Evolutionary conservation across 2,329 filamentous ascomycete species (phyloP), one percentile per base, ranked within the genome.

Genomic region (Botrytis tulipae): DNA sequence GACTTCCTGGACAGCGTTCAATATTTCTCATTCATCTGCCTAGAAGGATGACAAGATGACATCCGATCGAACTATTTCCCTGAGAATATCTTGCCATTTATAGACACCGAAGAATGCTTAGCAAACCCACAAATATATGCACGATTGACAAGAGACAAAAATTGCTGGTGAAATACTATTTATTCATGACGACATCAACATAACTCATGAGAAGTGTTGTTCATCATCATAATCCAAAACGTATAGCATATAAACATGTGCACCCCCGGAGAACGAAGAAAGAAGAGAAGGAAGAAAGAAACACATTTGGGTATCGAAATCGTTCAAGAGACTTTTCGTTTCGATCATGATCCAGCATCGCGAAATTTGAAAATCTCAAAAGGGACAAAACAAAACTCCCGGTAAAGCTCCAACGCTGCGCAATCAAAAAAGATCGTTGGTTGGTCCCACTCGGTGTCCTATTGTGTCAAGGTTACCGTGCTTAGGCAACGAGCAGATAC

Each of bases 381-480:
- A 29, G 48, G 40, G 18, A 35, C 32, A 57, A 42, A 57, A 57
- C 48, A 68, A 42, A 68, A 68, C n/a, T 20, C n/a, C 35, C n/a
- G 35, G 57, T 22, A 42, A 57, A 42, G 25, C 10, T n/a, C 66
- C 8, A 42, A 57, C 25, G n/a, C 29, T 44, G 48, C 37, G n/a
- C 48, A 57, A 29, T 42, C 25, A 18, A 68, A 48, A 57, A 57
- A n/a, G 22, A 32, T 68, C 32, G 44, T 68, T 40, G 66, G 37
- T n/a, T 48, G 25, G 37, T 57, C 37, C 48, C 66, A 68, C 66
- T 68, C 66, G 48, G 66, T 57, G 66, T 68, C 29, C 35, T 67
- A 9, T 51, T 25, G 35, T 10, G 37, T 68, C n/a, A 32, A 68
- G 42, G 29, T 48, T 32, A 65, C 61, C 40, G 44, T 37, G 44